Base-by-base conservation (phyloP, 2,329 filamentous ascomycete species). In the Fusarium chaquense region DNA sequence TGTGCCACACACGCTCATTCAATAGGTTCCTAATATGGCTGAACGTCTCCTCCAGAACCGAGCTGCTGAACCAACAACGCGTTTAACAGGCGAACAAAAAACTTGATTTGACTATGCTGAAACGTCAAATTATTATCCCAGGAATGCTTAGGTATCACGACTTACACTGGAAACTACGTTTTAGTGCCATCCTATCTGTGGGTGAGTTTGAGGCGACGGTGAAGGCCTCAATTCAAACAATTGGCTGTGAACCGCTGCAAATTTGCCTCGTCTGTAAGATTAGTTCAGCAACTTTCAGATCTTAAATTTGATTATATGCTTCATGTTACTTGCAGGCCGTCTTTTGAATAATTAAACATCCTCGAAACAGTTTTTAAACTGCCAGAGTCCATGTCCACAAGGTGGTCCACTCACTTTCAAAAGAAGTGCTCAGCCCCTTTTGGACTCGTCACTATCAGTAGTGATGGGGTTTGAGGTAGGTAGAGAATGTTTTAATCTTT, bases 171-270 rank as follows among this genome's bases (percentile, higher is more conserved):
- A 20, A 26, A 45, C 24, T 11, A 30, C 22, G 35, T 30, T 54
- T 67, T 26, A 47, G 28, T 53, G 58, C 36, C 41, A 35, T 13
- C 20, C 44, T 33, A n/a, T 38, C 35, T 41, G 20, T 38, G 22
- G 13, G 26, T 20, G 11, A 15, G 24, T 58, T 41, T 30, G 30
- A 32, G 30, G 32, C 28, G 12, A 16, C 8, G 4, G 20, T 6
- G 20, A n/a, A 13, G n/a, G 64, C 57, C 50, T 38, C 65, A 67
- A 67, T 50, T 67, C 63, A 67, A 67, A 67, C 13, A 11, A 52
- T 41, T 52, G 57, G 50, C 30, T 28, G 35, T 15, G 33, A 8
- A 32, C 46, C 22, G 26, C 18, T 40, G 43, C 12, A 16, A 32
- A 26, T 47, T 8, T 49, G 51, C 47, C 62, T 28, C 38, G 6